These are phyloP conservation scores for Thuidium tamariscinum DNA, from an alignment of 225 moss, liverwort and hornwort species.

Conservation along the genomic window DNA sequence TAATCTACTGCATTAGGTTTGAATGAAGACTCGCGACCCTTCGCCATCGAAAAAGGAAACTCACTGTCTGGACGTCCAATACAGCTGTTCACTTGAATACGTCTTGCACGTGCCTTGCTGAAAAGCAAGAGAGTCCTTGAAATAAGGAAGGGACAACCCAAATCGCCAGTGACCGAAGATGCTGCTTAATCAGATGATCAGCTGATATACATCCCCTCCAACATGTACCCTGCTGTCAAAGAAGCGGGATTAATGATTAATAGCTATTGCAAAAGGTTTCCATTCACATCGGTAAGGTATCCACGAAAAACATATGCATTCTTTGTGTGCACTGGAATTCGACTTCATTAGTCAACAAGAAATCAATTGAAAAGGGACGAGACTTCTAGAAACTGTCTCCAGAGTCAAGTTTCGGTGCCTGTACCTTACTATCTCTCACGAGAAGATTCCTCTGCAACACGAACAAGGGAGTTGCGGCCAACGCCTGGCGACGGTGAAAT, in stretches of 20 bases:
- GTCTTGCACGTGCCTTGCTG: not conserved
- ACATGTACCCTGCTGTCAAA: not conserved
- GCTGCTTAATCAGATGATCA: not conserved
- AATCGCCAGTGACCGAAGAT: not conserved
- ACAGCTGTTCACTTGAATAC: not conserved
- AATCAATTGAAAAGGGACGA: not conserved
- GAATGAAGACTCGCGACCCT: not conserved
- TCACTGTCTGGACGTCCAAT: not conserved
- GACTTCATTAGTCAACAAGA: not conserved
- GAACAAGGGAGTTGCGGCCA: conserved; percentile 11
- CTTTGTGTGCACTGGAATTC: not conserved
- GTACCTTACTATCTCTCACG: conserved; percentile 10
- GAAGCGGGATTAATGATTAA: not conserved
- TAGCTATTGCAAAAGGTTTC: not conserved
- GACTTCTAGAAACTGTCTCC: not conserved
- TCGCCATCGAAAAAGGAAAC: not conserved
- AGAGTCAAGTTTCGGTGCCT: not conserved
- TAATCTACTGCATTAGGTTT: not conserved
- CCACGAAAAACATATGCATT: not conserved
- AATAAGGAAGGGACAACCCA: not conserved
- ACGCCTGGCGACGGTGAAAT: conserved; percentile 27
- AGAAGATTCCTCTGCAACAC: conserved; percentile 12
- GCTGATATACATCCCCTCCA: not conserved
- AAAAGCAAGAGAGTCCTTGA: not conserved
- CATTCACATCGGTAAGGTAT: not conserved